Evolutionary conservation across 148 eudicot genomes (phyloP), one percentile per base, ranked within the genome.

Genomic region (Heliamphora exappendiculata): DNA sequence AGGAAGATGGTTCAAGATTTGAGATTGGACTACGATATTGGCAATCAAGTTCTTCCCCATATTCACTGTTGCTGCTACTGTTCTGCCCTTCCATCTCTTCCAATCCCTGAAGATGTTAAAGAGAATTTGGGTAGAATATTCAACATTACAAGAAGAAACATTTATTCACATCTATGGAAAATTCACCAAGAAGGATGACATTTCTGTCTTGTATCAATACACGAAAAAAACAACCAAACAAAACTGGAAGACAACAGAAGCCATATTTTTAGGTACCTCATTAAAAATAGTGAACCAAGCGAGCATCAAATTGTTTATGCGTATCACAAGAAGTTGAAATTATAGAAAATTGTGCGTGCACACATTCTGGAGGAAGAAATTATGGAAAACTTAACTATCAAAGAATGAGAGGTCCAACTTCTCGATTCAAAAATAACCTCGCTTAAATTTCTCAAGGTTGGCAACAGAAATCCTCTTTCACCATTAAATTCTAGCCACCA

Each of bases 1-100:
- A 88, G 76, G 83, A 76, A 72, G 89, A 90, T 47, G 87, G 85
- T 73, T 85, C 88, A 70, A 81, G 84, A 85, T 84, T 82, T 42
- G 86, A 79, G 49, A 59, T 70, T 70, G 79, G 65, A 57, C 77
- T 68, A 58, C 70, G 50, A 67, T 78, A 79, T 42, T 16, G 88
- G 36, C 28, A 54, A 72, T 81, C 70, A 47, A 67, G 82, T 72
- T 87, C 85, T 60, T 74, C 72, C 57, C 74, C 77, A 66, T 45
- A 70, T 51, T 79, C 85, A 82, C 31, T 64, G 33, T 76, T 80
- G 75, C 84, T 77, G 79, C 67, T 75, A 68, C 51, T 70, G 67
- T 51, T 77, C 39, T 79, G 82, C 60, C 79, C 87, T 74, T 86
- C 86, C 37, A 69, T 41, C 75, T 73, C 91, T 77, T 82, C 85